Base-by-base conservation (phyloP, 163 green algal species). In the Volvox carteri region DNA sequence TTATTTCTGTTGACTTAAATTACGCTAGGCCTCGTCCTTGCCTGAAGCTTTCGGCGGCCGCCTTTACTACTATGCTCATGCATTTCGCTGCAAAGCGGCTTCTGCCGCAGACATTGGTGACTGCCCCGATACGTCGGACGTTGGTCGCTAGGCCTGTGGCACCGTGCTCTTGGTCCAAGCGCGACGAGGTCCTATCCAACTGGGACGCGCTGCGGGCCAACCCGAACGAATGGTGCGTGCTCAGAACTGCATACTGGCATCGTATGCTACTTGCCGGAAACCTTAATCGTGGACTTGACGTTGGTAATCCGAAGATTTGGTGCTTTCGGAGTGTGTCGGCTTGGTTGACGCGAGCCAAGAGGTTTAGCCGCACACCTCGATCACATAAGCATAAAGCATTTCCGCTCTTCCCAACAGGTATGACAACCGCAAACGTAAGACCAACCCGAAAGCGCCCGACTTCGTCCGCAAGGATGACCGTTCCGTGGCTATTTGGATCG, bases 381-480 rank as follows among this genome's bases (percentile, higher is more conserved):
- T 65, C 54, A 65, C 28, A 4, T 30, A 25, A 58, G 50, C 50
- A 65, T 65, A 23, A n/a, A n/a, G n/a, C n/a, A n/a, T 28, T 65
- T 65, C 28, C 18, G 23, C 12, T 74, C 14, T 42, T 37, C 62
- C 12, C 37, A 33, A 8, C 52, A 85, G 83, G 83, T 88, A 75
- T 54, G 83, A 88, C 68, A 88, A 88, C 83, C 83, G 83, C 68
- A 46, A 2, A 35, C 67, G 68, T 52, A 88, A 88, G 83, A 83
- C 48, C 68, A 80, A 70, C 35, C 30, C 28, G 14, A 77, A 50
- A 23, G 30, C 46, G 35, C 83, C 83, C 12, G 83, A 88, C 83
- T 88, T 88, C 48, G 68, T 83, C 21, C 67, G 37, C 25, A 81
- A 56, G 50, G 68, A 73, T 35, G 52, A 88, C 50, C 83, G 83